Evolutionary conservation across 2,329 filamentous ascomycete species (phyloP).

Genomic region (Leptosphaerulina australis): DNA sequence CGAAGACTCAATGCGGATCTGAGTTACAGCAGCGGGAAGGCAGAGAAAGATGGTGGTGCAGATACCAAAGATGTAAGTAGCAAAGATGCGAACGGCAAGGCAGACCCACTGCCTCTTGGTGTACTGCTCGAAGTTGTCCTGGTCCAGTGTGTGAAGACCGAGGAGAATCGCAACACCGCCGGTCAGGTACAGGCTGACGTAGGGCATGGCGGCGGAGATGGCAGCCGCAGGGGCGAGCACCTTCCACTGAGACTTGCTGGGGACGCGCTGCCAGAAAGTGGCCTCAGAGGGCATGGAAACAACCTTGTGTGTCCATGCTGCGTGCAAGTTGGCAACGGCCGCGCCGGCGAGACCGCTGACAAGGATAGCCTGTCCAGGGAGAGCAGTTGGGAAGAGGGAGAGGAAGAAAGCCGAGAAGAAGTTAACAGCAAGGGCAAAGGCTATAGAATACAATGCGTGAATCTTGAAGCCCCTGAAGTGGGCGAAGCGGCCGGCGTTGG

Average conservation of each 20-base stretch:
- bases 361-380: constrained; percentile 57
- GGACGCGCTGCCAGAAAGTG: constrained; percentile 69
- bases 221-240: constrained; percentile 72
- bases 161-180: constrained; percentile 51
- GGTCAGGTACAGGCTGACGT: constrained; percentile 59
- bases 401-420: constrained; percentile 44
- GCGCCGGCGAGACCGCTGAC: constrained; percentile 65
- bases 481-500: constrained; percentile 67
- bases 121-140: constrained; percentile 43
- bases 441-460: constrained; percentile 49
- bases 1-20: constrained; percentile 84
- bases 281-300: constrained; percentile 71
- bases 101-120: constrained; percentile 41
- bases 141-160: constrained; percentile 43
- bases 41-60: constrained; percentile 69
- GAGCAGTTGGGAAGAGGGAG: constrained; percentile 53
- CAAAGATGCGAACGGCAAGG: constrained; percentile 52
- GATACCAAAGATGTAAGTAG: constrained; percentile 47
- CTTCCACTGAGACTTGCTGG: constrained; percentile 68
- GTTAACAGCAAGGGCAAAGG: constrained; percentile 35
- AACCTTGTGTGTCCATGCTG: constrained; percentile 85
- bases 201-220: constrained; percentile 64
- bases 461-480: constrained; percentile 71
- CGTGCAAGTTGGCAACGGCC: constrained; percentile 69
- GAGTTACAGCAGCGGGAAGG: constrained; percentile 77